These are phyloP conservation scores for Lolium rigidum DNA, from an alignment of 176 grass and related monocot species.

Conservation along the genomic window DNA sequence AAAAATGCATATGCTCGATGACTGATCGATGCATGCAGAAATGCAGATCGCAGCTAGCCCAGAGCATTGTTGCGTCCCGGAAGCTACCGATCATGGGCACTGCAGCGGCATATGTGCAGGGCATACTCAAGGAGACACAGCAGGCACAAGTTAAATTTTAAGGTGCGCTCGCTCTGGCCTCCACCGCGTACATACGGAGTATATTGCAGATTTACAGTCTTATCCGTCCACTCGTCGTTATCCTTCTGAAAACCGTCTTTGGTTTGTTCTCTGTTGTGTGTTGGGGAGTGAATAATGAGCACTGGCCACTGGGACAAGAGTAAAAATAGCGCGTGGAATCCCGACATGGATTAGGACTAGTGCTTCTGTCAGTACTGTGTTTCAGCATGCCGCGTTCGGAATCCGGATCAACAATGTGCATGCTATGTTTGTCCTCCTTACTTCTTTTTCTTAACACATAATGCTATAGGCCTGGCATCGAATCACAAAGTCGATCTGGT, in stretches of 20 bases:
- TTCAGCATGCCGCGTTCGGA: too few relatives aligned
- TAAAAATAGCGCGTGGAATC: not conserved
- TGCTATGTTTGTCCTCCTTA: too few relatives aligned
- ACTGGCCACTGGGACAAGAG: not conserved
- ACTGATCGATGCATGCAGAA: constrained; percentile 32
- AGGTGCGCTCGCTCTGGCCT: not conserved
- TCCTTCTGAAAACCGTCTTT: not conserved
- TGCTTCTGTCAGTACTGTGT: too few relatives aligned
- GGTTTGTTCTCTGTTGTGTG: not conserved
- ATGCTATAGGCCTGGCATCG: too few relatives aligned
- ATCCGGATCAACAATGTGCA: too few relatives aligned
- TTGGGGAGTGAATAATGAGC: not conserved
- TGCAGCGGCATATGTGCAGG: constrained; percentile 23
- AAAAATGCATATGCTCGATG: constrained; percentile 12
- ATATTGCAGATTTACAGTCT: not conserved
- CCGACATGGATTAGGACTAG: not conserved
- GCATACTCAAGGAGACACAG: not conserved
- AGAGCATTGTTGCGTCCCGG: constrained; percentile 29
- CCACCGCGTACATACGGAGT: not conserved
- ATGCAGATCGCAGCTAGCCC: not conserved
- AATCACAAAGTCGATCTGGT: too few relatives aligned
- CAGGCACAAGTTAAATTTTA: not conserved
- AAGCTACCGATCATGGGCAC: constrained; percentile 41
- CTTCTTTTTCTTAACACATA: too few relatives aligned
- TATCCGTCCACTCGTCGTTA: not conserved